Percentiles rank a stretch among this genome's conserved stretches.
phyloP scores from a whole-genome alignment of 805 yeast species.

The Yarrowia keelungensis region DNA sequence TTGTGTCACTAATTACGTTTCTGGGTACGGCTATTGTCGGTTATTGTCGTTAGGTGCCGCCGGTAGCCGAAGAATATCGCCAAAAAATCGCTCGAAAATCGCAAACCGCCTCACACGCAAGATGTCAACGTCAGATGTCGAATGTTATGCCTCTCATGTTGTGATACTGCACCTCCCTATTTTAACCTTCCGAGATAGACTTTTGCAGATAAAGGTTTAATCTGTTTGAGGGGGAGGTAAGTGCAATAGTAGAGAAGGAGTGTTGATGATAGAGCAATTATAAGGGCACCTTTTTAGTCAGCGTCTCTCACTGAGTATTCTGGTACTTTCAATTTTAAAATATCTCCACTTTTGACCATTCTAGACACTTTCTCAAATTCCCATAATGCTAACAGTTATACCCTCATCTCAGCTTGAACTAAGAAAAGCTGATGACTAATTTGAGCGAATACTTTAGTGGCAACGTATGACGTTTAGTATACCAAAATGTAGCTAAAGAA shows the following conservation, averaged over 20 bases:
- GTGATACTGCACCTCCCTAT: constrained; percentile 35
- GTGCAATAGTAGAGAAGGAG: neutral
- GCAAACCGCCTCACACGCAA: neutral
- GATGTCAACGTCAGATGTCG: neutral
- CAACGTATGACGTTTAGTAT: neutral
- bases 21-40: too few species aligned
- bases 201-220: neutral
- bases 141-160: constrained; percentile 14
- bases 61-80: neutral
- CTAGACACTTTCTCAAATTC: neutral
- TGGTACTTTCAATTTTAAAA: too few species aligned
- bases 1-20: too few species aligned
- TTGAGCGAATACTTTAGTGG: too few species aligned
- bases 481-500: neutral
- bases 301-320: too few species aligned
- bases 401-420: neutral
- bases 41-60: too few species aligned
- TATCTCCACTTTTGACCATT: too few species aligned
- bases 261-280: too few species aligned
- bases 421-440: neutral
- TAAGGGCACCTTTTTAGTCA: too few species aligned
- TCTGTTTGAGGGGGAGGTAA: neutral
- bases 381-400: neutral
- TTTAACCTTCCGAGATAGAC: constrained; percentile 20
- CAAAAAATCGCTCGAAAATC: too few species aligned